These are phyloP conservation scores for Colletotrichum salicis DNA, from an alignment of 2,329 filamentous ascomycete species.

Conservation along the genomic window DNA sequence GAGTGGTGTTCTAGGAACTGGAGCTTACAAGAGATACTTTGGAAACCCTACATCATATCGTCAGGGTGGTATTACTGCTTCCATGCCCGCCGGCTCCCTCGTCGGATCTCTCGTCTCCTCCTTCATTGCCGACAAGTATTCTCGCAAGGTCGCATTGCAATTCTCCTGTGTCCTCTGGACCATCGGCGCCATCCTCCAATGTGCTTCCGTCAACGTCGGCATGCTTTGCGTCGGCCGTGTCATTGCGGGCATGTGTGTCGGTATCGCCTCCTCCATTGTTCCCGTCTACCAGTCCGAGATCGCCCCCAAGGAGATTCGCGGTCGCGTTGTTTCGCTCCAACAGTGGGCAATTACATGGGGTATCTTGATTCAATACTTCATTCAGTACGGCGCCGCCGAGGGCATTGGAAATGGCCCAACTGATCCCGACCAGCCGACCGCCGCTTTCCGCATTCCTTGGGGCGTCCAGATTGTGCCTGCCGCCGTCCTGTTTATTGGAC, in stretches of 20 bases:
- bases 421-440: constrained; percentile 60
- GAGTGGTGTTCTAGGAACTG: constrained; percentile 73
- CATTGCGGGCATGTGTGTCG: constrained; percentile 78
- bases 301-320: constrained; percentile 66
- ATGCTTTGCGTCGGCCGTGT: constrained; percentile 79
- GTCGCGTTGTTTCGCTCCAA: constrained; percentile 69
- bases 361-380: constrained; percentile 74
- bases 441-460: constrained; percentile 71
- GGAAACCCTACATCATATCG: constrained; percentile 66
- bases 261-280: constrained; percentile 78
- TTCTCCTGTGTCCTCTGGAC: constrained; percentile 63
- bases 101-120: constrained; percentile 65
- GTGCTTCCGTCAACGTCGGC: constrained; percentile 70
- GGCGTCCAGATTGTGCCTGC: constrained; percentile 68
- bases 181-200: constrained; percentile 64
- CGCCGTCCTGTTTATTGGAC: constrained; percentile 62
- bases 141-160: constrained; percentile 61
- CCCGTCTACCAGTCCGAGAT: constrained; percentile 78
- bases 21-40: constrained; percentile 79
- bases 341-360: constrained; percentile 80
- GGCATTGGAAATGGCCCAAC: constrained; percentile 59
- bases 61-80: constrained; percentile 77
- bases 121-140: constrained; percentile 61
- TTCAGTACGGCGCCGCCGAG: constrained; percentile 71
- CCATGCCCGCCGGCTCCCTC: constrained; percentile 80